Base-by-base conservation (phyloP, 371 early-diverging fungal species). In the Enteropsectra breve region DNA sequence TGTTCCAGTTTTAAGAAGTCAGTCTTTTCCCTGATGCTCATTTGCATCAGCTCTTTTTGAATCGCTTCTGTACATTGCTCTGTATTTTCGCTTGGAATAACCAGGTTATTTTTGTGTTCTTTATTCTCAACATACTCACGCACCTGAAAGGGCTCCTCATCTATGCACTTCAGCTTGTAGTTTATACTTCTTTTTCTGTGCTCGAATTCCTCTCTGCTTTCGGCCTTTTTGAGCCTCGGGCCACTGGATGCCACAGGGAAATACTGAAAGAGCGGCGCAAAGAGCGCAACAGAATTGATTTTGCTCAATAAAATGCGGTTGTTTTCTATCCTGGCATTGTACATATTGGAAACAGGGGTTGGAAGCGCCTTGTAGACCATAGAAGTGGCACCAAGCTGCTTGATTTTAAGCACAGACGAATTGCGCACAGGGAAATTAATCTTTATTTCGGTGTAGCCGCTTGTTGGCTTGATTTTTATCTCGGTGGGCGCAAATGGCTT, bases 201-300 rank as follows among this genome's bases (percentile, higher is more conserved):
- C 46, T 73, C 74, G 1, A 69, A 28, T 38, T 73, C 74, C 58
- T 73, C 74, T 47, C 74, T 52, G 29, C 69, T 73, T 29, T 73
- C 74, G n/a, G 65, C 56, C 63, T 64, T 73, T 30, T 56, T 57
- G 23, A 73, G 49, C 30, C 52, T 37, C 11, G 6, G 8, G n/a
- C 5, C 6, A 4, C 4, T 3, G 5, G 52, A 4, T 3, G 52
- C 49, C n/a, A 63, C 6, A 4, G 28, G 5, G 28, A 5, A 63
- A 26, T 48, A 63, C n/a, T 29, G 23, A 63, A 21, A 28, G 8
- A 4, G 5, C n/a, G 63, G 52, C 6, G 8, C 6, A 54, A 63
- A 63, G 4, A 63, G 6, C 18, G 11, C 49, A 6, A 54, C 8
- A 29, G 29, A 23, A 32, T 32, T 4, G 21, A 63, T 63, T 33